Conservation (phyloP, 2,329 filamentous ascomycete genomes). For the Fusarium odoratissimum region DNA sequence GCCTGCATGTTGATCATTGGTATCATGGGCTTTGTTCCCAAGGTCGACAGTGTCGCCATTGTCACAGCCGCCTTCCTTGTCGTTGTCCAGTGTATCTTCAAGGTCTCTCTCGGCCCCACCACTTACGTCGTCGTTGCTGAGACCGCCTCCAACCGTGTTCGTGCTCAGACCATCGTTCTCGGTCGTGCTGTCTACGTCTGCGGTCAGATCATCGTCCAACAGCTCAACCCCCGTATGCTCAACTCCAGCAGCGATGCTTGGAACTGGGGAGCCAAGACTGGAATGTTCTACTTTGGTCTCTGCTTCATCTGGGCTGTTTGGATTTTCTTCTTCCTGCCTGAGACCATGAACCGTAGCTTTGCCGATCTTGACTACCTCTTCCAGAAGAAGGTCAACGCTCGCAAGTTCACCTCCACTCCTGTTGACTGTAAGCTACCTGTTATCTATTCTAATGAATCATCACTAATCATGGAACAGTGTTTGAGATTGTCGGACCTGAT, state of each 20-base stretch:
- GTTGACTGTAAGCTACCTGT: conserved; percentile 49
- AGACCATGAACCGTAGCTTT: conserved; percentile 64
- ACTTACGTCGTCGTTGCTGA: conserved; percentile 83
- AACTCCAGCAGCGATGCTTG: conserved; percentile 56
- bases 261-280: conserved; percentile 61
- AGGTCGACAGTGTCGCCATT: conserved; percentile 40
- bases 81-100: conserved; percentile 65
- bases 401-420: conserved; percentile 50
- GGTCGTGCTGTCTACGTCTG: conserved; percentile 57
- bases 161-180: conserved; percentile 59
- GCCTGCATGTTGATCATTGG: conserved; percentile 57
- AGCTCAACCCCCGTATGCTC: conserved; percentile 59
- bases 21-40: conserved; percentile 51
- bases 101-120: conserved; percentile 61
- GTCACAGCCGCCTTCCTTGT: conserved; percentile 47
- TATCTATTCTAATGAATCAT: no score
- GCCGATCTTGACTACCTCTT: conserved; percentile 69
- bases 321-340: conserved; percentile 64
- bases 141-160: conserved; percentile 58
- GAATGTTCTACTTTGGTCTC: conserved; percentile 57
- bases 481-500: conserved; percentile 19
- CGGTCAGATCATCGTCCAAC: conserved; percentile 52
- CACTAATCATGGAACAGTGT: conserved; percentile 18
- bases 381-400: conserved; percentile 54
- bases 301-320: conserved; percentile 60